Evolutionary conservation across 75 land plant species (phyloP).

Genomic region (Pseudotsuga menziesii): DNA sequence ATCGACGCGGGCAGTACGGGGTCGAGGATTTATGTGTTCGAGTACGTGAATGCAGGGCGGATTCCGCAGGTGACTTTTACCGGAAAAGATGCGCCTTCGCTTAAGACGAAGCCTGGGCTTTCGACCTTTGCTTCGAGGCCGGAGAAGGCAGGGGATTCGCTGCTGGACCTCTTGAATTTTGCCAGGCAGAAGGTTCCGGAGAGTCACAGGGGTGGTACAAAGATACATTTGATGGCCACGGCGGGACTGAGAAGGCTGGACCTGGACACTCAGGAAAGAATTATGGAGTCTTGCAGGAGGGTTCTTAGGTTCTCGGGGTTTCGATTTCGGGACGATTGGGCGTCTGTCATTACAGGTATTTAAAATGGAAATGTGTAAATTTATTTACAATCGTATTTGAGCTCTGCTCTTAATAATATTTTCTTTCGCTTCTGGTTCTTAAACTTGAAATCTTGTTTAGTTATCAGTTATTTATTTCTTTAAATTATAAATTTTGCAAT

Average conservation of each 20-base stretch:
- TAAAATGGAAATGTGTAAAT: neutral
- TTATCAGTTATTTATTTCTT: too few relatives aligned
- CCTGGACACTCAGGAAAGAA: constrained; percentile 40
- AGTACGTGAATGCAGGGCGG: constrained; percentile 23
- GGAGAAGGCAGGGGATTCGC: constrained; percentile 50
- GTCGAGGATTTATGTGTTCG: constrained; percentile 72
- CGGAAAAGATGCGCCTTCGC: constrained; percentile 20
- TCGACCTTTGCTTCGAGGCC: constrained; percentile 64
- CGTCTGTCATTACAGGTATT: constrained; percentile 55
- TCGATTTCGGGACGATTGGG: constrained; percentile 58
- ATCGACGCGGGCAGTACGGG: constrained; percentile 98
- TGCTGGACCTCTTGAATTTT: constrained; percentile 63
- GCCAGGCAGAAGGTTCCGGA: constrained; percentile 51
- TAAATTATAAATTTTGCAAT: too few relatives aligned
- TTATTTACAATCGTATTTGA: too few relatives aligned
- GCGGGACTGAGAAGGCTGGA: constrained; percentile 82
- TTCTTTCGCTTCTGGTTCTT: too few relatives aligned
- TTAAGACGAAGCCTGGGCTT: constrained; percentile 67
- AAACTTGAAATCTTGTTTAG: too few relatives aligned
- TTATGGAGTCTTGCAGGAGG: constrained; percentile 59
- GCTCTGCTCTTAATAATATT: too few relatives aligned
- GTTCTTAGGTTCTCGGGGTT: constrained; percentile 70
- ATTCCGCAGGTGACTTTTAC: constrained; percentile 30
- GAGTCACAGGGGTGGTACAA: constrained; percentile 49
- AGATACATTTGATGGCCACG: constrained; percentile 85